phyloP scores from a whole-genome alignment of 2,329 filamentous ascomycete species.

The Leptosphaerulina australis region DNA sequence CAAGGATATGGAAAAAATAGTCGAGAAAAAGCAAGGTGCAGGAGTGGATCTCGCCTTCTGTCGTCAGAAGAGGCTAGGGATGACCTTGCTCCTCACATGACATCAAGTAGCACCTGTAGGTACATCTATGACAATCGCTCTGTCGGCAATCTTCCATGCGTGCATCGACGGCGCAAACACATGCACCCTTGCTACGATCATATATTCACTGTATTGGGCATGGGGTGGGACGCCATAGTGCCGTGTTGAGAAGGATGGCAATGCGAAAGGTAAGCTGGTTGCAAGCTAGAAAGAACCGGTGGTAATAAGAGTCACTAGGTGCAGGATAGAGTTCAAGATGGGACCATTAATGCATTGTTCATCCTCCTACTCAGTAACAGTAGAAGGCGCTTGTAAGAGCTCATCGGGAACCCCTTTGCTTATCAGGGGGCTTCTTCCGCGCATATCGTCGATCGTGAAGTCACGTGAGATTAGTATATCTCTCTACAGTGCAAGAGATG shows the following conservation, averaged over 20 bases:
- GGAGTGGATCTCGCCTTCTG: background rate
- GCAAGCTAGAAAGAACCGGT: background rate
- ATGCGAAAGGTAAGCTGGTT: background rate
- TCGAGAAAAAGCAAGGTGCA: background rate
- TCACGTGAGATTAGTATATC: background rate
- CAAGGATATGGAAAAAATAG: too few relatives aligned
- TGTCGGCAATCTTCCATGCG: constrained; percentile 42
- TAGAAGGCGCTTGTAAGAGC: background rate
- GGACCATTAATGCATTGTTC: background rate
- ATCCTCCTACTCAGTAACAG: background rate
- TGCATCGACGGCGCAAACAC: constrained; percentile 25
- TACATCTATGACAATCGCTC: constrained; percentile 22
- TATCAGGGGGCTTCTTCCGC: constrained; percentile 16
- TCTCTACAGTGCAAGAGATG: too few relatives aligned
- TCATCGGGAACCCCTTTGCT: constrained; percentile 22
- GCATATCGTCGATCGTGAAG: constrained; percentile 8
- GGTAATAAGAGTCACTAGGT: background rate
- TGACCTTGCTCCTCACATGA: constrained; percentile 2
- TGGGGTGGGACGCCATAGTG: constrained; percentile 2
- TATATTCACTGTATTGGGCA: background rate
- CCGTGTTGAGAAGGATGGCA: background rate
- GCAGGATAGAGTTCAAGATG: background rate
- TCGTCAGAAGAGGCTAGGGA: background rate
- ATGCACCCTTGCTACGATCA: constrained; percentile 10
- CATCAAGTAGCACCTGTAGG: constrained; percentile 33